phyloP scores from a whole-genome alignment of 1,139 yeast species.

The Nadsonia starkeyi-henricii region DNA sequence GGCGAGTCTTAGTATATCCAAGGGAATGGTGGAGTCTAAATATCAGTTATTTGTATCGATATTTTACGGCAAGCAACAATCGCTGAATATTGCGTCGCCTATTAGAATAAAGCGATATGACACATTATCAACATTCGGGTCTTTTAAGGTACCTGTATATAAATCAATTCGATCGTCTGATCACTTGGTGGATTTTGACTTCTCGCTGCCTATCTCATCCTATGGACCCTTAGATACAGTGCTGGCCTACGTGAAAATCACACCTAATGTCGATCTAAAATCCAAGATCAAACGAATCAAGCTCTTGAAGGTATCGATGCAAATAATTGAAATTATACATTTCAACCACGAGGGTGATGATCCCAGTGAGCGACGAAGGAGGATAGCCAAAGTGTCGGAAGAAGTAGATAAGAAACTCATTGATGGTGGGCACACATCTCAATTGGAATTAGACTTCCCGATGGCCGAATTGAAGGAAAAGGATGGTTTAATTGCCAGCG shows the following conservation, averaged over 20 bases:
- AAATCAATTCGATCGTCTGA: constrained; percentile 21
- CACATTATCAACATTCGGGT: constrained; percentile 27
- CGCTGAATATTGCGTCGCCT: constrained; percentile 22
- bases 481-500: constrained; percentile 21
- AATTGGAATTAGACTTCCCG: constrained; percentile 22
- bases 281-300: constrained; percentile 24
- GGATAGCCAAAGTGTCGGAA: constrained; percentile 19
- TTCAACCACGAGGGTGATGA: constrained; percentile 22
- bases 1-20: constrained; percentile 23
- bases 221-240: constrained; percentile 28
- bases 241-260: constrained; percentile 18
- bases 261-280: constrained; percentile 26
- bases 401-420: constrained; percentile 20
- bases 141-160: constrained; percentile 21
- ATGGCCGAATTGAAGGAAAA: constrained; percentile 16
- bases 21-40: constrained; percentile 21
- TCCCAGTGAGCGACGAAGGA: constrained; percentile 19
- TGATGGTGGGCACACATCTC: constrained; percentile 17
- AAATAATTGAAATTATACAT: constrained; percentile 24
- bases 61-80: constrained; percentile 15
- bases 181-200: constrained; percentile 25
- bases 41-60: constrained; percentile 24
- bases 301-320: constrained; percentile 23
- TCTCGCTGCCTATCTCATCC: constrained; percentile 23
- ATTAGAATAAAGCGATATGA: constrained; percentile 26